Evolutionary conservation across 2,329 filamentous ascomycete species (phyloP).

Genomic region (Colletotrichum sp.): DNA sequence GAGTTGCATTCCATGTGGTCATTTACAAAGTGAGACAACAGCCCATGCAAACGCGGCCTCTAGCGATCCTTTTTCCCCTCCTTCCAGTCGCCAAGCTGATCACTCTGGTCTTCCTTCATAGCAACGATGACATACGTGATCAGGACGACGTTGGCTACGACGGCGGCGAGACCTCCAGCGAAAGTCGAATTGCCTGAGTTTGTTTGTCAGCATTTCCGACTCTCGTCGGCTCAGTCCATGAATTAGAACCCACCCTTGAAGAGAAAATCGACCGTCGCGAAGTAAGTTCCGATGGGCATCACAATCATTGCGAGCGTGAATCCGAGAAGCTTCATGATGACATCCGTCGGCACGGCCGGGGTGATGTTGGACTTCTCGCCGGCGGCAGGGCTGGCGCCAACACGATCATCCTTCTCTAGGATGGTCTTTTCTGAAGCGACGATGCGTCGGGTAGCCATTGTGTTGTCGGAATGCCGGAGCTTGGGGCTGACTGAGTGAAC

Average conservation of each 20-base stretch:
- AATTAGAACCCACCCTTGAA: slow-evolving; percentile 69
- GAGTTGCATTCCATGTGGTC: not conserved
- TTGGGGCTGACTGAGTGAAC: not conserved
- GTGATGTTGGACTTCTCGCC: slow-evolving; percentile 72
- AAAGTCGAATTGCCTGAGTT: slow-evolving; percentile 82
- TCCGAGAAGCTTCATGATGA: slow-evolving; percentile 87
- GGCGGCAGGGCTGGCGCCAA: slow-evolving; percentile 42
- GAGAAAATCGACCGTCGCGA: slow-evolving; percentile 75
- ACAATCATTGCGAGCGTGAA: slow-evolving; percentile 94
- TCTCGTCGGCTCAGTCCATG: not conserved
- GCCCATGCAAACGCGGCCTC: not conserved
- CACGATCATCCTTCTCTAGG: slow-evolving; percentile 62
- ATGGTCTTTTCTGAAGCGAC: slow-evolving; percentile 69
- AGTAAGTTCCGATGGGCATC: slow-evolving; percentile 88
- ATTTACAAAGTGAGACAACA: not conserved
- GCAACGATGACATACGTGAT: slow-evolving; percentile 91
- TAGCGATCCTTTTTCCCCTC: slow-evolving; percentile 57
- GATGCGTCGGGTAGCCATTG: slow-evolving; percentile 75
- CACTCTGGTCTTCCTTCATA: slow-evolving; percentile 79
- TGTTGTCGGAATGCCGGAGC: slow-evolving; percentile 23
- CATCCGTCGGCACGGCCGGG: slow-evolving; percentile 84
- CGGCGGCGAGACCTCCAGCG: slow-evolving; percentile 82
- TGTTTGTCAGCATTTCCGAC: not conserved
- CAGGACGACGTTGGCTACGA: slow-evolving; percentile 90
- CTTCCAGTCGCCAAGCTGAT: slow-evolving; percentile 42